Evolutionary conservation across 495 filamentous ascomycete species (phyloP), one percentile per base, ranked within the genome.

Genomic region (Pyrenula aspistea): DNA sequence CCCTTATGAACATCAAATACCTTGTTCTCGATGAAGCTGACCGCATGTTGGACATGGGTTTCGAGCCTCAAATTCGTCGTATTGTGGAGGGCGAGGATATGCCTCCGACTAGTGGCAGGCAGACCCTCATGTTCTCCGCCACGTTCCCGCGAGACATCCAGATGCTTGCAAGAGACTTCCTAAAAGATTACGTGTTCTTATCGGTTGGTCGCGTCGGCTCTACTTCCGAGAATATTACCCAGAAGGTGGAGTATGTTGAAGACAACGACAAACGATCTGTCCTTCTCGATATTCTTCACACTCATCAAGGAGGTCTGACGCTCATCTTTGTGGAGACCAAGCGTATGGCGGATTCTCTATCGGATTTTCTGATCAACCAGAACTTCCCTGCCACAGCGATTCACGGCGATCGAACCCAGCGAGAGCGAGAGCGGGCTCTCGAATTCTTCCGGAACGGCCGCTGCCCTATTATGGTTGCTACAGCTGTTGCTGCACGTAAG

Each of bases 11-110:
- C 76, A 96, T 97, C 83, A 96, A 96, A 75, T 98, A 96, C 67
- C 79, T 98, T n/a, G 88, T 98, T 61, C 87, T 98, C 42, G 93
- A 98, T 63, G 93, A 98, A 80, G 93, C 93, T 71, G 93, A 98
- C 77, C 94, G 94, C 71, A 97, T 98, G 93, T 76, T 98, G 80
- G 93, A 98, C 77, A 97, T 98, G 93, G 93, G 93, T 87, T 98
- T 98, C 80, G 93, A 98, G 78, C 93, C 93, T 64, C 93, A 98
- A 73, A 96, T 98, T 69, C 91, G 93, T 61, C 87, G 93, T 62
- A 97, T 98, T 63, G 91, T 98, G 22, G 91, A 98, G 73, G 89
- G 88, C 59, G 93, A 96, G 73, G 93, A 98, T 67, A 96, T 97
- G 93, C 93, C 94, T 36, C 72, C 74, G 51, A 88, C 90, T 59